These are phyloP conservation scores for Teratosphaeria pseudoeucalypti DNA, from an alignment of 2,329 filamentous ascomycete species.

Conservation along the genomic window DNA sequence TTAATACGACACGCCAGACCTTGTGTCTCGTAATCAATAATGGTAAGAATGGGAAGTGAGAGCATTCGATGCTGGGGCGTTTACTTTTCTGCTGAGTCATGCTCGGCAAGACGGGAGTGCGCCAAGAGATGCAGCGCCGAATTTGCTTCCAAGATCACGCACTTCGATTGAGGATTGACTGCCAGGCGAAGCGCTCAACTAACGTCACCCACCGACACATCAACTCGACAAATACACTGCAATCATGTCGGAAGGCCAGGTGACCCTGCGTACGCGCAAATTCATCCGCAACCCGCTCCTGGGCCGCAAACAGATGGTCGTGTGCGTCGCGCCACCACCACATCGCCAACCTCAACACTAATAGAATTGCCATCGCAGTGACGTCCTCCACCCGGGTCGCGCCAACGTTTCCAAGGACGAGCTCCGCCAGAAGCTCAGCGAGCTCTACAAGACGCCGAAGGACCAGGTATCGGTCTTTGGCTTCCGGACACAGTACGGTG, in stretches of 20 bases:
- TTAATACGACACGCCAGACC: background rate
- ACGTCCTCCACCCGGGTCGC: constrained; percentile 98
- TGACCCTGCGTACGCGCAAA: constrained; percentile 79
- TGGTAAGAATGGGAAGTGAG: too few species aligned
- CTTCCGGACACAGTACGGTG: constrained; percentile 97
- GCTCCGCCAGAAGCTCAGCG: constrained; percentile 86
- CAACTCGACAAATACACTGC: constrained; percentile 32
- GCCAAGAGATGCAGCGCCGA: background rate
- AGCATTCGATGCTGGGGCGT: background rate
- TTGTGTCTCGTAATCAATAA: too few species aligned
- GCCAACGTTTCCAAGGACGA: constrained; percentile 99
- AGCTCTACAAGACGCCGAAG: constrained; percentile 97
- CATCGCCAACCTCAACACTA: constrained; percentile 9
- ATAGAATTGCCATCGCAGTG: constrained; percentile 47
- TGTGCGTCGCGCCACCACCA: constrained; percentile 44
- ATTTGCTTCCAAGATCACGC: background rate
- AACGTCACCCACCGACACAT: constrained; percentile 4
- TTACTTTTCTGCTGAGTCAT: background rate
- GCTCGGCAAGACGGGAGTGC: background rate
- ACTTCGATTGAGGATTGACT: constrained; percentile 1
- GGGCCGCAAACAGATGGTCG: constrained; percentile 98
- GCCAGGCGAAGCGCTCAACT: constrained; percentile 12
- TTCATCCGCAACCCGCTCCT: constrained; percentile 99
- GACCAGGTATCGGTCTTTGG: constrained; percentile 97
- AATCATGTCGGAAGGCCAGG: constrained; percentile 74